Percentiles rank a stretch among this genome's conserved stretches.
phyloP scores from a whole-genome alignment of 345 rosid genomes.

The Linum lewisii region DNA sequence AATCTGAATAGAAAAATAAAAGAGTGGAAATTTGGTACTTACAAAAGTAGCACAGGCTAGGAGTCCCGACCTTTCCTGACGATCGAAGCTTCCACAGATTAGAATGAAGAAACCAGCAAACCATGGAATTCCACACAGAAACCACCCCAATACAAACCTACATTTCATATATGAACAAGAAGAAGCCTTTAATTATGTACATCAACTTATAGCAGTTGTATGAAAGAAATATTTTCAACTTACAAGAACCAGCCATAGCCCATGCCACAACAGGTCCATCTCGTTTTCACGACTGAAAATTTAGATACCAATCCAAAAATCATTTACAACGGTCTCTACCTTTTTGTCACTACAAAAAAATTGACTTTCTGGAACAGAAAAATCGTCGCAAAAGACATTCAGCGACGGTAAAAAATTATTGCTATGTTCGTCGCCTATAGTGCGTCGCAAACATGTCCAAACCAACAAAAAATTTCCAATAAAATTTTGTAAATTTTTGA shows the following conservation, averaged over 20 bases:
- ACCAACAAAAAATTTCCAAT: no score
- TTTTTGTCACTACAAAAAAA: no score
- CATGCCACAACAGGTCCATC: background rate
- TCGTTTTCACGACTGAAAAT: background rate
- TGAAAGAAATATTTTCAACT: background rate
- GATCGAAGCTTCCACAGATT: background rate
- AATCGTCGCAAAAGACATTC: no score
- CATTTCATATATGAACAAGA: no score
- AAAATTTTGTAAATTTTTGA: no score
- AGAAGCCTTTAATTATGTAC: no score
- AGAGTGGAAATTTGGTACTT: background rate
- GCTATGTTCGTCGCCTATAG: no score
- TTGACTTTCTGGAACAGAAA: no score
- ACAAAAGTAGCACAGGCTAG: background rate
- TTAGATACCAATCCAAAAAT: background rate
- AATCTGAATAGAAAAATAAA: background rate
- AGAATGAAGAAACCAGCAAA: background rate
- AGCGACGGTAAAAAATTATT: no score
- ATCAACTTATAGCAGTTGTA: no score
- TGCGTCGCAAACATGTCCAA: no score
- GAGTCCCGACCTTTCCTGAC: background rate
- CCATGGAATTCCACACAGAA: background rate
- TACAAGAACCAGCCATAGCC: background rate
- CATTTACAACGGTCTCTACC: no score
- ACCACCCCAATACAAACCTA: background rate